Conservation (phyloP, 805 yeast species). For the Scheffersomyces spartinae region DNA sequence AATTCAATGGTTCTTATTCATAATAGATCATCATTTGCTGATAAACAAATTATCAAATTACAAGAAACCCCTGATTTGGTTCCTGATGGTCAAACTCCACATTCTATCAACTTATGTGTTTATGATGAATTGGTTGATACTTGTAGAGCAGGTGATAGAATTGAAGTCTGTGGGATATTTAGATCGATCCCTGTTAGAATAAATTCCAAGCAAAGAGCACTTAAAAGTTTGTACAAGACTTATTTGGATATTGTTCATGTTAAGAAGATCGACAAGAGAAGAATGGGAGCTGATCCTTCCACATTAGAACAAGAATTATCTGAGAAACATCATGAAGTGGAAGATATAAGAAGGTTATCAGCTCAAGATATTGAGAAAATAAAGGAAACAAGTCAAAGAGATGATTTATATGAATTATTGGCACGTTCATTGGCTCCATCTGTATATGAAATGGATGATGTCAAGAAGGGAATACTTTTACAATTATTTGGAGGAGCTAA, state of each 20-base stretch:
- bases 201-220: conserved; percentile 72
- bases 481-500: conserved; percentile 96
- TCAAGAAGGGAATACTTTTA: conserved; percentile 84
- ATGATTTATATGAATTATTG: conserved; percentile 74
- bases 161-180: conserved; percentile 92
- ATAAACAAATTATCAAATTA: conserved; percentile 85
- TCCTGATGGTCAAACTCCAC: conserved; percentile 99
- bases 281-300: conserved; percentile 71
- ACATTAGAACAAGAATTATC: conserved; percentile 42
- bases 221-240: conserved; percentile 81
- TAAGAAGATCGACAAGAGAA: conserved; percentile 69
- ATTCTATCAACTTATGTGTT: conserved; percentile 84
- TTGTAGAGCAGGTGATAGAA: conserved; percentile 92
- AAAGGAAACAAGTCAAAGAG: conserved; percentile 47
- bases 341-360: conserved; percentile 60
- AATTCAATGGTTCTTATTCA: conserved; percentile 88
- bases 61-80: conserved; percentile 95
- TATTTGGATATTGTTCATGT: conserved; percentile 91
- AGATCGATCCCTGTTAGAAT: conserved; percentile 86
- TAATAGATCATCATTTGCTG: conserved; percentile 87
- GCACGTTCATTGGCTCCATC: conserved; percentile 95
- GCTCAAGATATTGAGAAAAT: conserved; percentile 62
- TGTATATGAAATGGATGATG: conserved; percentile 92
- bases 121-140: conserved; percentile 93
- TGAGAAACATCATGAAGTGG: conserved; percentile 57